Percentiles rank a stretch among this genome's conserved stretches.
These are phyloP conservation scores for Mycena alexandri DNA, from an alignment of 768 basidiomycete species.

Conservation along the genomic window DNA sequence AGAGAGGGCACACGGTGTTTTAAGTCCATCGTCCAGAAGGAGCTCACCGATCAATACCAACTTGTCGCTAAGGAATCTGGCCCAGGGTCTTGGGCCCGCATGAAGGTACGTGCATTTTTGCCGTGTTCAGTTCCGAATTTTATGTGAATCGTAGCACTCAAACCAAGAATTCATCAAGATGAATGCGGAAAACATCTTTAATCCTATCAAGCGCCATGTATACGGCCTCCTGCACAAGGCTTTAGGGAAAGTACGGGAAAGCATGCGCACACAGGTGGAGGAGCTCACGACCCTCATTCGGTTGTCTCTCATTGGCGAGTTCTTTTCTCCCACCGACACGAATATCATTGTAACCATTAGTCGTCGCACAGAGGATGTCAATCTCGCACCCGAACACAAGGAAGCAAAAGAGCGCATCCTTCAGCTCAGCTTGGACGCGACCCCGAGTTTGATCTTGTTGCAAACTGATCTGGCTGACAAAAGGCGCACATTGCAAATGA, in stretches of 20 bases:
- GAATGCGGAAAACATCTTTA: conserved; percentile 4
- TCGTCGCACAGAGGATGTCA: neutral
- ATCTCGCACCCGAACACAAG: neutral
- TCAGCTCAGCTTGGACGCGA: neutral
- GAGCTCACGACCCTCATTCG: neutral
- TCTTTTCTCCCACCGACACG: neutral
- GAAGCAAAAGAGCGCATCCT: conserved; percentile 6
- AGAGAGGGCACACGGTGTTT: conserved; percentile 27
- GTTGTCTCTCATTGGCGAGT: conserved; percentile 16
- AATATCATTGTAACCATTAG: neutral
- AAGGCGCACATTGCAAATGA: too few species aligned
- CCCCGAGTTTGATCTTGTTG: neutral
- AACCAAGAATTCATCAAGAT: conserved; percentile 4
- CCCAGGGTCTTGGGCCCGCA: neutral
- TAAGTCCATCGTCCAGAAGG: neutral
- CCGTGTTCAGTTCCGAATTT: neutral
- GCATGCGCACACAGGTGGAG: neutral
- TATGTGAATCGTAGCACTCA: neutral
- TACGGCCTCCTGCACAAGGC: neutral
- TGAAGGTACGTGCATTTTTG: conserved; percentile 9
- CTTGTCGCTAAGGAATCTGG: neutral
- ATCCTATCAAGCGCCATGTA: neutral
- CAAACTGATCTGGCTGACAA: neutral
- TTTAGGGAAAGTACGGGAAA: neutral
- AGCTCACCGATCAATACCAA: conserved; percentile 15